These are phyloP conservation scores for Lophium mytilinum DNA, from an alignment of 495 filamentous ascomycete species.

Conservation along the genomic window DNA sequence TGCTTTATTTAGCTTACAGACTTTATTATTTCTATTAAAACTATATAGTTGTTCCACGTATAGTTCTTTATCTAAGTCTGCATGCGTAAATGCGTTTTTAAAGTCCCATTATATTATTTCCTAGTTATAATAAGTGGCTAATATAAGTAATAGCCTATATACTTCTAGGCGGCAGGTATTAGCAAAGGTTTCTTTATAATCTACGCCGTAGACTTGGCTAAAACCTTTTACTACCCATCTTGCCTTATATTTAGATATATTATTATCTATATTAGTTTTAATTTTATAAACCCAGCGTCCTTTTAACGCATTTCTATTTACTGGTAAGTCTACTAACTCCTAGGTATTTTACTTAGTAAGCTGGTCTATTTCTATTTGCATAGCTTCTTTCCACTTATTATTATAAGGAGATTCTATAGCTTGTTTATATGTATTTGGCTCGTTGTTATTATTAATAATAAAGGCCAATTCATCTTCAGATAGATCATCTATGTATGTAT, in stretches of 20 bases:
- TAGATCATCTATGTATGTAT: not conserved
- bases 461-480: not conserved
- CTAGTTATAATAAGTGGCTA: slow-evolving; percentile 16
- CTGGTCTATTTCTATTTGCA: not conserved
- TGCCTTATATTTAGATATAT: slow-evolving; percentile 22
- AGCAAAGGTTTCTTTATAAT: slow-evolving; percentile 27
- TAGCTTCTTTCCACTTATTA: not conserved
- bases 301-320: slow-evolving; percentile 6
- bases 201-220: slow-evolving; percentile 21
- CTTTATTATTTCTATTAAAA: not conserved
- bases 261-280: slow-evolving; percentile 11
- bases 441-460: not conserved
- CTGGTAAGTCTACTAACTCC: slow-evolving; percentile 4
- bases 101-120: slow-evolving; percentile 33
- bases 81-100: too few species aligned
- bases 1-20: slow-evolving; percentile 2
- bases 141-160: slow-evolving; percentile 8
- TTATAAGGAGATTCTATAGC: not conserved
- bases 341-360: slow-evolving; percentile 1
- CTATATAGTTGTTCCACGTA: too few species aligned
- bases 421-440: not conserved
- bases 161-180: slow-evolving; percentile 9
- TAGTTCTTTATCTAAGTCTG: too few species aligned
- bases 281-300: slow-evolving; percentile 18
- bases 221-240: slow-evolving; percentile 22